phyloP scores from a whole-genome alignment of 768 basidiomycete genomes.

The Mycena sanguinolenta region DNA sequence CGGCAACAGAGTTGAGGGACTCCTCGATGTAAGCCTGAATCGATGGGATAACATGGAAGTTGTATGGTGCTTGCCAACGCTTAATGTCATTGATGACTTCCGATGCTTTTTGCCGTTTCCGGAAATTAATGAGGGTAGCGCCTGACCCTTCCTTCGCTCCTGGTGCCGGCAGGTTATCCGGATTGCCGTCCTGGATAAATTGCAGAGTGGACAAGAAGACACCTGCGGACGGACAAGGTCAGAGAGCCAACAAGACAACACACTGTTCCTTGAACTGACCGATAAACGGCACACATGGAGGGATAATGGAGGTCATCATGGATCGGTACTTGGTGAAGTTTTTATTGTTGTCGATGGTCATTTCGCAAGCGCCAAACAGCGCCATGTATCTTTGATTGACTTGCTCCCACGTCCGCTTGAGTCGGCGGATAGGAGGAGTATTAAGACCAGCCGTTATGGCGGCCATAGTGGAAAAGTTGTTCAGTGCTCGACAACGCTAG shows the following conservation, averaged over 20 bases:
- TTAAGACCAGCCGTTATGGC: conserved; percentile 95
- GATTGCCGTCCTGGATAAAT: conserved; percentile 96
- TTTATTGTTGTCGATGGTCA: conserved; percentile 91
- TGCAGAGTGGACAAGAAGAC: conserved; percentile 95
- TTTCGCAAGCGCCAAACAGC: conserved; percentile 84
- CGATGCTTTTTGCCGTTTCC: conserved; percentile 92
- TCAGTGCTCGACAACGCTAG: conserved; percentile 88
- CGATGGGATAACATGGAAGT: conserved; percentile 75
- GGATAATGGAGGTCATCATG: conserved; percentile 83
- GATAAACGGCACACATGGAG: conserved; percentile 97
- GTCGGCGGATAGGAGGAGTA: conserved; percentile 91
- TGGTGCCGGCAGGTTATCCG: conserved; percentile 72
- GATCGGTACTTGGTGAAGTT: conserved; percentile 95
- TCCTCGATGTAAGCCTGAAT: conserved; percentile 86
- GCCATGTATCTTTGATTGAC: conserved; percentile 81
- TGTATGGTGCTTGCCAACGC: conserved; percentile 95
- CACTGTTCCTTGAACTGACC: conserved; percentile 63
- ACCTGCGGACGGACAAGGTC: conserved; percentile 61
- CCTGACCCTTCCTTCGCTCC: conserved; percentile 1
- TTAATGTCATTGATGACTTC: conserved; percentile 98
- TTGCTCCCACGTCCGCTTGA: conserved; percentile 95
- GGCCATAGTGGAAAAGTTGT: conserved; percentile 98
- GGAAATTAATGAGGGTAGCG: conserved; percentile 87
- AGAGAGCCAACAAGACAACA: conserved; percentile 10
- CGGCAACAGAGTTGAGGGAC: conserved; percentile 77